phyloP scores from a whole-genome alignment of 192 early-diverging fungal species.

The Backusella macrospora region DNA sequence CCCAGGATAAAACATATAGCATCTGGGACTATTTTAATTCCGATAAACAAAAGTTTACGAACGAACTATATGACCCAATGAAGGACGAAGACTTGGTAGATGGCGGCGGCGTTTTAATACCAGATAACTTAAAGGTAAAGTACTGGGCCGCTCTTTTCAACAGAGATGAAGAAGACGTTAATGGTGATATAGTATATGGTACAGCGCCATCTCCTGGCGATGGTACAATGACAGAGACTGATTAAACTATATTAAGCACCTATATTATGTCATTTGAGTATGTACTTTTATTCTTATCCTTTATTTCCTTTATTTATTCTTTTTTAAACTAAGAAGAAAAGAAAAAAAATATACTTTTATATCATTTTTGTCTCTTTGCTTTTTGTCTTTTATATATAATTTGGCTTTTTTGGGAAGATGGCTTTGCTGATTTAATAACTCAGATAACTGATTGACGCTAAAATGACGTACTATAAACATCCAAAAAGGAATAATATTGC shows the following conservation, averaged over 20 bases:
- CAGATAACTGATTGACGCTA: too few relatives aligned
- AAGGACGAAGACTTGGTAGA: slow-evolving; percentile 48
- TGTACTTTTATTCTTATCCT: not conserved
- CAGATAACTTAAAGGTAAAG: slow-evolving; percentile 60
- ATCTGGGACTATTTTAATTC: slow-evolving; percentile 84
- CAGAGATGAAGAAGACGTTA: slow-evolving; percentile 59
- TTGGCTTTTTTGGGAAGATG: not conserved
- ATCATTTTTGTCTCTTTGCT: not conserved
- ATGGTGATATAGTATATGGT: slow-evolving; percentile 24
- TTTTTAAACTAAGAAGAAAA: not conserved
- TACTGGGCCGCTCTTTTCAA: slow-evolving; percentile 79
- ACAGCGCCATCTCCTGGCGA: not conserved
- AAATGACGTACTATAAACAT: too few relatives aligned
- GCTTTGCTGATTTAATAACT: too few relatives aligned
- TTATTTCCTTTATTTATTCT: not conserved
- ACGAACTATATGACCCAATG: slow-evolving; percentile 60
- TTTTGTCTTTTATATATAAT: not conserved
- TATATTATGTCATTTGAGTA: not conserved
- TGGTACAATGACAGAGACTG: not conserved
- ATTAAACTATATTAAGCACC: not conserved
- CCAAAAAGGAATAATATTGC: too few relatives aligned
- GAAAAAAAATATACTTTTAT: not conserved
- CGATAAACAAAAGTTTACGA: slow-evolving; percentile 57
- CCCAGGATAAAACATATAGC: slow-evolving; percentile 45
- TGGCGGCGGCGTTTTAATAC: slow-evolving; percentile 66